A percentile compares a stretch with the other conserved stretches of the same genome.
These are phyloP conservation scores for Amanita inopinata DNA, from an alignment of 768 basidiomycete genomes.

Conservation along the genomic window DNA sequence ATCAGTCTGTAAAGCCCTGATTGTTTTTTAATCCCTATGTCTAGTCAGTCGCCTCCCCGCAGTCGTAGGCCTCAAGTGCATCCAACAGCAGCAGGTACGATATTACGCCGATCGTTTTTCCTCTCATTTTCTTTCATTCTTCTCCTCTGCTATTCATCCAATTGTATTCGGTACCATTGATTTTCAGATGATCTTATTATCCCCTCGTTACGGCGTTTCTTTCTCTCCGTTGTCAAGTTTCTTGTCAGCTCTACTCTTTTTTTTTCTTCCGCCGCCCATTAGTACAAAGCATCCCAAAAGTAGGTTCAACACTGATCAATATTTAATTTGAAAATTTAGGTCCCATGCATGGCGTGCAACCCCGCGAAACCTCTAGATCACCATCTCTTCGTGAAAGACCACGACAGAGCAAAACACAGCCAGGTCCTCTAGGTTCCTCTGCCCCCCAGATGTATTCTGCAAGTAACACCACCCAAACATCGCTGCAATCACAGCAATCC, in stretches of 20 bases:
- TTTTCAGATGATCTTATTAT: conserved; percentile 6
- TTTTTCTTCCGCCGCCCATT: conserved; percentile 14
- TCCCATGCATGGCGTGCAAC: conserved; percentile 29
- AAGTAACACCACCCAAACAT: conserved; percentile 30
- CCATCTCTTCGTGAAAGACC: conserved; percentile 39
- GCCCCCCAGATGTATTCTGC: conserved; percentile 38
- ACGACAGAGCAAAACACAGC: conserved; percentile 47
- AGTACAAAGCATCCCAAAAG: conserved; percentile 11
- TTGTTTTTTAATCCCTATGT: conserved; percentile 22
- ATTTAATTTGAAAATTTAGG: conserved; percentile 23
- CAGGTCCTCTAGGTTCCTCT: conserved; percentile 53
- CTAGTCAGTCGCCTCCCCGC: conserved; percentile 45
- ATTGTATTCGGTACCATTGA: no score
- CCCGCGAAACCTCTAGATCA: conserved; percentile 40
- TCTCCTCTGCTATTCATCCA: conserved; percentile 10
- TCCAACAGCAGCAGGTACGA: conserved; percentile 39
- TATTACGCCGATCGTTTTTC: not conserved
- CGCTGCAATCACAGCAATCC: conserved; percentile 28
- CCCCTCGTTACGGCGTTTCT: conserved; percentile 1
- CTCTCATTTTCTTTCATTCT: conserved; percentile 14
- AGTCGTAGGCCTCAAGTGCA: conserved; percentile 42
- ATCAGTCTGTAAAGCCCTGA: conserved; percentile 14
- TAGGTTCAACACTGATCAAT: conserved; percentile 13
- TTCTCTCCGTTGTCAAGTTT: conserved; percentile 10
- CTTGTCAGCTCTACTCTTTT: conserved; percentile 12